Evolutionary conservation across 2,329 filamentous ascomycete species (phyloP).

Genomic region (Herpotrichia juniperi): DNA sequence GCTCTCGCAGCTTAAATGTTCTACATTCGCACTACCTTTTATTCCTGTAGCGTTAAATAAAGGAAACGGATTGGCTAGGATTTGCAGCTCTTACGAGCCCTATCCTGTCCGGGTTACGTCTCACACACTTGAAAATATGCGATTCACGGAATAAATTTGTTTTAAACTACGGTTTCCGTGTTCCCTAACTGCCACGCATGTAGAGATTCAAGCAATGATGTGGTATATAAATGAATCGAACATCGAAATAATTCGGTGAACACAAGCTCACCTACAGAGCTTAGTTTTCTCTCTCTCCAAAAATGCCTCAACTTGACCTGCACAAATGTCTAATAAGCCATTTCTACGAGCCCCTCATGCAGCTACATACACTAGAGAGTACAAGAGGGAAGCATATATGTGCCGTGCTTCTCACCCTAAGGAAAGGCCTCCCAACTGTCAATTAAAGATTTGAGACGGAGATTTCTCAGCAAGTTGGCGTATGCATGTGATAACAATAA

Average conservation of each 20-base stretch:
- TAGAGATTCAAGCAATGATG: no score
- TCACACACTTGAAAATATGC: no score
- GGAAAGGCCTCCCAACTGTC: slow-evolving; percentile 2
- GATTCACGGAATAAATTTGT: no score
- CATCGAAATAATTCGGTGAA: neutral
- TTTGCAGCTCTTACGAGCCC: no score
- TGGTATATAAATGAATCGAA: neutral
- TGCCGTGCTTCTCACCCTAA: neutral
- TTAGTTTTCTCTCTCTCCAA: neutral
- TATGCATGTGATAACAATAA: slow-evolving; percentile 20
- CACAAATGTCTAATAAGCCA: neutral
- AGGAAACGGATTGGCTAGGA: no score
- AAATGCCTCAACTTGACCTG: neutral
- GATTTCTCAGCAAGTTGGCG: slow-evolving; percentile 15
- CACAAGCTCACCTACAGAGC: neutral
- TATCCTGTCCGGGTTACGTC: no score
- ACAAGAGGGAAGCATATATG: slow-evolving; percentile 5
- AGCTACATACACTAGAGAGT: slow-evolving; percentile 3
- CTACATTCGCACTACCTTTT: no score
- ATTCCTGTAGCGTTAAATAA: no score
- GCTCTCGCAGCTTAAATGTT: no score
- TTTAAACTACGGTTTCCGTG: no score
- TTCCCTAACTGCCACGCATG: no score
- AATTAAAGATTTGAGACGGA: slow-evolving; percentile 8
- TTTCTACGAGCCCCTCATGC: slow-evolving; percentile 13